phyloP scores from a whole-genome alignment of 2,329 filamentous ascomycete species.

The Colletotrichum sojae region DNA sequence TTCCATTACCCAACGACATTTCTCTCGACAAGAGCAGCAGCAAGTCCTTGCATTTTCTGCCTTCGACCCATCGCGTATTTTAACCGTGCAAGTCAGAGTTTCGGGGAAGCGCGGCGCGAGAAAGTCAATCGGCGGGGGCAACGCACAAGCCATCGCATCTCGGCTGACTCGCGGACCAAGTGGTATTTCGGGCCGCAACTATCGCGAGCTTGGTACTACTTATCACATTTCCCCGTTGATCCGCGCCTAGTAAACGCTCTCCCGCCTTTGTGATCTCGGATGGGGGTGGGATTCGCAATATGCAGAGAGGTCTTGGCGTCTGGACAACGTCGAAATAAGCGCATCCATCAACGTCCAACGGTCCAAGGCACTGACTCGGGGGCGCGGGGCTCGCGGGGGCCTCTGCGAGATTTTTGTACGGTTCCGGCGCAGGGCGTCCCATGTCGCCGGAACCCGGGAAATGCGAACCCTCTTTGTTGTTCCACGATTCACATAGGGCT shows the following conservation, averaged over 20 bases:
- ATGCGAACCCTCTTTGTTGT: conserved; percentile 3
- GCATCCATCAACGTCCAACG: background rate
- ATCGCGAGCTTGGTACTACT: conserved; percentile 15
- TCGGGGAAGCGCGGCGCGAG: background rate
- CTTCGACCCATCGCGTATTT: background rate
- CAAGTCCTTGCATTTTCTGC: background rate
- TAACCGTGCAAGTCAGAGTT: no score
- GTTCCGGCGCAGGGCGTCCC: background rate
- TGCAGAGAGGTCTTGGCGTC: conserved; percentile 26
- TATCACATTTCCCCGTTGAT: conserved; percentile 4
- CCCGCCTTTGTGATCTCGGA: conserved; percentile 10
- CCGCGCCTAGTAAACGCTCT: conserved; percentile 22
- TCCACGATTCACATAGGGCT: conserved; percentile 12
- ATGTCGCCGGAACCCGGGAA: conserved; percentile 9
- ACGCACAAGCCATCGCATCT: background rate
- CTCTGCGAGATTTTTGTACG: background rate
- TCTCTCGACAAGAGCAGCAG: no score
- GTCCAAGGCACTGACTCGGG: conserved; percentile 15
- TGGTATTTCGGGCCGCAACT: conserved; percentile 19
- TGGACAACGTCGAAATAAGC: conserved; percentile 23
- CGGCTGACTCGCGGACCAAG: background rate
- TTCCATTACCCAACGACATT: no score
- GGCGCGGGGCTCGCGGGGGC: background rate
- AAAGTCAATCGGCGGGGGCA: no score
- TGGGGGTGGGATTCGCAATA: conserved; percentile 6